Evolutionary conservation across 2,329 filamentous ascomycete genomes (phyloP).

Genomic region (Penicillium sp.): DNA sequence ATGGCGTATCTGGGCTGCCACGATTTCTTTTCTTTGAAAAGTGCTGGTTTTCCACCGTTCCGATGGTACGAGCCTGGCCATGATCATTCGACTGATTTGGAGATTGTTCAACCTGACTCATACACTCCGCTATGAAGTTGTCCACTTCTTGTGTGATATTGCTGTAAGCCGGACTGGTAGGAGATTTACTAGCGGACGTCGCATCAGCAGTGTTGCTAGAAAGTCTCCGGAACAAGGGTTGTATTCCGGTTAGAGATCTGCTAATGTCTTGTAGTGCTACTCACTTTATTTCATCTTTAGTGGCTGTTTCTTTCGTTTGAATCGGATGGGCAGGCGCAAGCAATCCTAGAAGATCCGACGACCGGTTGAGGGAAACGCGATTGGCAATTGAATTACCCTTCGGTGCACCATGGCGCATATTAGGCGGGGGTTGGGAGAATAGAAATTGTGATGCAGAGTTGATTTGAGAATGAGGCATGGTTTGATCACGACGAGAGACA

Average conservation of each 20-base stretch:
- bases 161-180: not conserved
- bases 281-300: not conserved
- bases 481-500: conserved; percentile 17
- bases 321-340: not conserved
- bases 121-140: not conserved
- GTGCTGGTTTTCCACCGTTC: not conserved
- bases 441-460: conserved; percentile 8
- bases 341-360: conserved; percentile 11
- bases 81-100: not conserved
- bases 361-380: not conserved
- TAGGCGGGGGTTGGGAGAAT: conserved; percentile 12
- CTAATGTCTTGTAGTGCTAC: not conserved
- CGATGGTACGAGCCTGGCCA: not conserved
- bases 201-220: not conserved
- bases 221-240: not conserved
- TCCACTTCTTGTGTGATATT: not conserved
- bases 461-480: not conserved
- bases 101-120: not conserved
- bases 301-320: not conserved
- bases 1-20: conserved; percentile 1
- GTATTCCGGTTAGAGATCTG: not conserved
- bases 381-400: not conserved
- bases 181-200: not conserved
- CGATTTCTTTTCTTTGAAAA: conserved; percentile 15
- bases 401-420: not conserved